A percentile compares a stretch with the other conserved stretches of the same genome.
Evolutionary conservation across 2,329 filamentous ascomycete species (phyloP).

Genomic region (Magnaporthiopsis incrustans): DNA sequence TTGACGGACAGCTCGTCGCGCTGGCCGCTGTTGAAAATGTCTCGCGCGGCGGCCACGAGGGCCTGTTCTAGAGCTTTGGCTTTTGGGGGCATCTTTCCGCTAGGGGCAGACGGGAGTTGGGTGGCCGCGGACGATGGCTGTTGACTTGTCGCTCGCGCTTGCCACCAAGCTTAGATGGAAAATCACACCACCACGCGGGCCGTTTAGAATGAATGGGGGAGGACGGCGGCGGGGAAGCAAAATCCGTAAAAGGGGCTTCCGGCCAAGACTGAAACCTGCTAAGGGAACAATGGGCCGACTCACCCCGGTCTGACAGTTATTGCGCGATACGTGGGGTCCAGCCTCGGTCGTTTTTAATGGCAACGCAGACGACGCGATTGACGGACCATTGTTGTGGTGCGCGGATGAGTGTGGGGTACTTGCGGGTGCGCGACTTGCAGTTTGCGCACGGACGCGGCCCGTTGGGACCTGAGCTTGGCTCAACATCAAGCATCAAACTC

Average conservation of each 20-base stretch:
- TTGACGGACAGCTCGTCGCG: slow-evolving; percentile 47
- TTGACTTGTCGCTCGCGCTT: background rate
- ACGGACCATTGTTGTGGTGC: background rate
- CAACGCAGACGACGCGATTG: background rate
- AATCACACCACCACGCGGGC: background rate
- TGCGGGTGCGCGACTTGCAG: background rate
- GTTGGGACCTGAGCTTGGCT: too few species aligned
- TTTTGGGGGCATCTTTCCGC: slow-evolving; percentile 30
- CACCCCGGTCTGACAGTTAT: background rate
- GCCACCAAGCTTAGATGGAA: background rate
- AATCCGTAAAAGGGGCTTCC: background rate
- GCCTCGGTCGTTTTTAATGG: background rate
- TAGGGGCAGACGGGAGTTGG: background rate
- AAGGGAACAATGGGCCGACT: background rate
- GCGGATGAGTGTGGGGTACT: background rate
- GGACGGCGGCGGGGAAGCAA: too few species aligned
- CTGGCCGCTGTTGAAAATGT: slow-evolving; percentile 33
- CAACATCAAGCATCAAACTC: too few species aligned
- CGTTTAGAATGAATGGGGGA: background rate
- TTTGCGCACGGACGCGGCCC: background rate
- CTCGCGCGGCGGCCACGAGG: slow-evolving; percentile 37
- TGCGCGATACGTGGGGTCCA: background rate
- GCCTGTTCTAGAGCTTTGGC: slow-evolving; percentile 34
- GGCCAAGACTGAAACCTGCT: background rate
- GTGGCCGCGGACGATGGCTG: background rate